Conservation (phyloP, 2,329 filamentous ascomycete species). For the Apiospora rasikravindrae region DNA sequence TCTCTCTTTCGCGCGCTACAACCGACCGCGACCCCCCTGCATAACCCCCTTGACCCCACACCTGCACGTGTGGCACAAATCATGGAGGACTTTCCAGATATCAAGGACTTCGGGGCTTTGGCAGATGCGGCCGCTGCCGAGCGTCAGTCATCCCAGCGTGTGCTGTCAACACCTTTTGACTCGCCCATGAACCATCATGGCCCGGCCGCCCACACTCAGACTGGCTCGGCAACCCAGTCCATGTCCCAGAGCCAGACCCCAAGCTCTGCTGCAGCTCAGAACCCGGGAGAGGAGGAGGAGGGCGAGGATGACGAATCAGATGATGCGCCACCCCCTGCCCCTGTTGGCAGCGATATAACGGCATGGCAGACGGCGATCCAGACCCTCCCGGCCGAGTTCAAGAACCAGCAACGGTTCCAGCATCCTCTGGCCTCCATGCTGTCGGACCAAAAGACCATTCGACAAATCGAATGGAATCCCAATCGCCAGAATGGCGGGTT, state of each 20-base stretch:
- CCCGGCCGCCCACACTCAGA: not conserved
- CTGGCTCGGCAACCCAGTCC: not conserved
- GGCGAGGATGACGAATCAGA: not conserved
- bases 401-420: constrained; percentile 22
- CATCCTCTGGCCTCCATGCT: constrained; percentile 34
- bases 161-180: not conserved
- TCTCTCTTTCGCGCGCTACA: not conserved
- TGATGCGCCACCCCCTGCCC: not conserved
- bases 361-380: constrained; percentile 33
- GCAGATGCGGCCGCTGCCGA: not conserved
- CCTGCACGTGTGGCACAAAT: not conserved
- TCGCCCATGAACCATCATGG: not conserved
- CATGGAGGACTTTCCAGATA: not conserved
- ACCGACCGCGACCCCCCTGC: not conserved
- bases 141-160: not conserved
- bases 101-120: not conserved
- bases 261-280: not conserved
- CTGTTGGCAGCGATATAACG: constrained; percentile 28
- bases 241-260: not conserved
- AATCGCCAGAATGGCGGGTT: constrained; percentile 35
- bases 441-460: constrained; percentile 29
- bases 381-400: constrained; percentile 31
- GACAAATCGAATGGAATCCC: constrained; percentile 36
- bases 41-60: not conserved
- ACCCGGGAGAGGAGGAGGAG: not conserved